phyloP scores from a whole-genome alignment of 106 monocot species.

The Gastrodia elata region DNA sequence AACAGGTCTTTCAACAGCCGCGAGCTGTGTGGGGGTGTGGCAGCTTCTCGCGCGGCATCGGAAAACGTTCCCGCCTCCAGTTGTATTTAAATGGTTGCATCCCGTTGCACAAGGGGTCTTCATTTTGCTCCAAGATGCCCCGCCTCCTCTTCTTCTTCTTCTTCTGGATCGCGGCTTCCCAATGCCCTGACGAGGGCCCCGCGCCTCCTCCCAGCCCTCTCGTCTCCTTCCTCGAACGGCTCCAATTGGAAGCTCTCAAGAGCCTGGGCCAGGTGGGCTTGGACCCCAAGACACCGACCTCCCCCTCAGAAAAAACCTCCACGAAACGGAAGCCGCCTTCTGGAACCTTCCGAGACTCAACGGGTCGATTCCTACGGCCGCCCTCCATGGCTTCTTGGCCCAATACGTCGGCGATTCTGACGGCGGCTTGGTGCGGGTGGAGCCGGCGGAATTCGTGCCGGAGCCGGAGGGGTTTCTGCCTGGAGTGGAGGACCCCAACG shows the following conservation, averaged over 20 bases:
- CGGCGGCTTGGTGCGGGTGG: slow-evolving; percentile 37
- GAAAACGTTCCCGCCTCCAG: no score
- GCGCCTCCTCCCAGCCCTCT: background rate
- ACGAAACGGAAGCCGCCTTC: slow-evolving; percentile 40
- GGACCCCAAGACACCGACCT: slow-evolving; percentile 95
- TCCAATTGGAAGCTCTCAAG: slow-evolving; percentile 27
- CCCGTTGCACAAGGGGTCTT: no score
- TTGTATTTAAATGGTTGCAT: no score
- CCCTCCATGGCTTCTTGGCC: slow-evolving; percentile 26
- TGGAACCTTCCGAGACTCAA: slow-evolving; percentile 28
- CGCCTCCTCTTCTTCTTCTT: no score
- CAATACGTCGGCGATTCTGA: slow-evolving; percentile 35
- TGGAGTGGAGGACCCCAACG: slow-evolving; percentile 40
- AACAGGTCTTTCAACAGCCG: no score
- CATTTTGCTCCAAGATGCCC: no score
- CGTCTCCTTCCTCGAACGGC: slow-evolving; percentile 19
- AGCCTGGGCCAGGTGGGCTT: slow-evolving; percentile 49
- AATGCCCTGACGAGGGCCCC: background rate
- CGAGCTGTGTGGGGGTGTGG: no score
- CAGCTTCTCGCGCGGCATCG: no score
- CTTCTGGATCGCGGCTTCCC: background rate
- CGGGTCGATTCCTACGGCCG: slow-evolving; percentile 12
- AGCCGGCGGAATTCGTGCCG: slow-evolving; percentile 47
- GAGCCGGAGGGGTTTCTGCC: slow-evolving; percentile 82
- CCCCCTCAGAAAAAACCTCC: slow-evolving; percentile 42